A percentile compares a stretch with the other conserved stretches of the same genome.
Conservation (phyloP, 768 basidiomycete genomes). For the Amanita rubescens region DNA sequence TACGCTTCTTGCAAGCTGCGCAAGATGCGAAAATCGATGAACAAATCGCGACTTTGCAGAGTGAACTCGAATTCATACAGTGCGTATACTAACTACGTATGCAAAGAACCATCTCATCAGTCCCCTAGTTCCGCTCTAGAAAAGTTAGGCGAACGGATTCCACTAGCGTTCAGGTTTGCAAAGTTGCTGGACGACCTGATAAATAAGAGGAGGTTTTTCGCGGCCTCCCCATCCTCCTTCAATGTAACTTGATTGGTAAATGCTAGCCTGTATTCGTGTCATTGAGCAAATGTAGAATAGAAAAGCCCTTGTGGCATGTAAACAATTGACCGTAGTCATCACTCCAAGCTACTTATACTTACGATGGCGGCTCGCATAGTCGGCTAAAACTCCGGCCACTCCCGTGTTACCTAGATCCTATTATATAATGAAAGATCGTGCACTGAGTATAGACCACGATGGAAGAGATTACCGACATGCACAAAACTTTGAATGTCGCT, state of each 20-base stretch:
- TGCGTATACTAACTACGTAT: constrained; percentile 23
- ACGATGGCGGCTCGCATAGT: background rate
- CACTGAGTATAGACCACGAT: no score
- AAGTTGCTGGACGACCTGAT: constrained; percentile 50
- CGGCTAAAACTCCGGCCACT: background rate
- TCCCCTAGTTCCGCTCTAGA: constrained; percentile 44
- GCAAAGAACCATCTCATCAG: background rate
- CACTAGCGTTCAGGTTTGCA: constrained; percentile 54
- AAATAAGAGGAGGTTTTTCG: constrained; percentile 27
- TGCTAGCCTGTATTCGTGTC: background rate
- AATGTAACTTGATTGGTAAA: background rate
- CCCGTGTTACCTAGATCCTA: no score
- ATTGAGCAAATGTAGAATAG: background rate
- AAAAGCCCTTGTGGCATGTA: background rate
- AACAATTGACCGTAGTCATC: no score
- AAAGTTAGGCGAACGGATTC: constrained; percentile 60
- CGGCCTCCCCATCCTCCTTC: constrained; percentile 5
- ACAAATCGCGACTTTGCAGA: constrained; percentile 49
- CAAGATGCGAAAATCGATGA: constrained; percentile 48
- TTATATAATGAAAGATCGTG: no score
- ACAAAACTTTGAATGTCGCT: constrained; percentile 29
- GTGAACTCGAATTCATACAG: constrained; percentile 66
- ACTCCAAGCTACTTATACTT: background rate
- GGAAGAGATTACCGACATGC: background rate
- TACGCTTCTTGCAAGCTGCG: constrained; percentile 59